A percentile compares a stretch with the other conserved stretches of the same genome.
Conservation (phyloP, 257 asterid genomes). For the Solanum okadae region DNA sequence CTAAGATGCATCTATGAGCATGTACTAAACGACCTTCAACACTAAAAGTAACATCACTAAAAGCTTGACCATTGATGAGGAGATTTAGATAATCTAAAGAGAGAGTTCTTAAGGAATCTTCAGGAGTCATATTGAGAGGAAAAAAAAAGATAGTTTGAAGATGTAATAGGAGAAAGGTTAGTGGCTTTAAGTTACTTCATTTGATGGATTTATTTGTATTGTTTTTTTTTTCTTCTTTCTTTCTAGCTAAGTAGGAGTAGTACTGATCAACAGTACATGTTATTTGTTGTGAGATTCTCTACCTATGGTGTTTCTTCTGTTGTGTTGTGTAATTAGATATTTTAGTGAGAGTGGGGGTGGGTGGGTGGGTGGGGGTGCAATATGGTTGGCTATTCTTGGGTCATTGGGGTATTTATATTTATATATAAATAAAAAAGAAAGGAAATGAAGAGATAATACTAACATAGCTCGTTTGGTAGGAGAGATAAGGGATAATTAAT, state of each 20-base stretch:
- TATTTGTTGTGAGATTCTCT: slow-evolving; percentile 18
- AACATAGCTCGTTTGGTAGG: background rate
- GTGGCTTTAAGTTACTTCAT: slow-evolving; percentile 1
- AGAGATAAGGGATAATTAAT: background rate
- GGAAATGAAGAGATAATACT: background rate
- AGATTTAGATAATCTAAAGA: slow-evolving; percentile 85
- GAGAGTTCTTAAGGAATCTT: slow-evolving; percentile 75
- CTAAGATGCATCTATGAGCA: slow-evolving; percentile 90
- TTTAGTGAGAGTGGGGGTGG: slow-evolving; percentile 1
- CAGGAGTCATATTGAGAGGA: slow-evolving; percentile 7
- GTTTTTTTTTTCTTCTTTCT: background rate
- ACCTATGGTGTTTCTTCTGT: background rate
- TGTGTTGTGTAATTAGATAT: slow-evolving; percentile 29
- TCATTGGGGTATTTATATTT: slow-evolving; percentile 29
- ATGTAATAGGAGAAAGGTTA: background rate
- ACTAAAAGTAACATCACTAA: slow-evolving; percentile 93
- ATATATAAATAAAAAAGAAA: background rate
- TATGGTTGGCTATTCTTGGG: slow-evolving; percentile 58
- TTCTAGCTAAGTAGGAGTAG: background rate
- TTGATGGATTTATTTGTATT: background rate
- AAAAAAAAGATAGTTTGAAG: background rate
- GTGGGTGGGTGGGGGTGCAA: slow-evolving; percentile 11
- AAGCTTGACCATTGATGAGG: slow-evolving; percentile 93
- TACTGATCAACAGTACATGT: slow-evolving; percentile 1
- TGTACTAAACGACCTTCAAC: slow-evolving; percentile 94